A percentile compares a stretch with the other conserved stretches of the same genome.
phyloP scores from a whole-genome alignment of 495 filamentous ascomycete genomes.

The Tuber umbilicatum region DNA sequence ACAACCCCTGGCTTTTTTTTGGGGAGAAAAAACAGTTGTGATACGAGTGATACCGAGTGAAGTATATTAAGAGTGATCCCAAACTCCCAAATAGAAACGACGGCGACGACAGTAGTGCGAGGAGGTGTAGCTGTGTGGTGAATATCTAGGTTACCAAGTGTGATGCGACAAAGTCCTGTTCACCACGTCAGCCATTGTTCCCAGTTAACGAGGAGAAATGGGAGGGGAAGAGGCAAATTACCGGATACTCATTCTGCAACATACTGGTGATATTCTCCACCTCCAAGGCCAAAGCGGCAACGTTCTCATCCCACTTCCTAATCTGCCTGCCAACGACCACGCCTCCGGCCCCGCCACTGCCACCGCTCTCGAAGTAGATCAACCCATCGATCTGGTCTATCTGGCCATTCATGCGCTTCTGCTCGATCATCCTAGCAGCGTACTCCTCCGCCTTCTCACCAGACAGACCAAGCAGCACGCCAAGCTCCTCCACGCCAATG shows the following conservation, averaged over 20 bases:
- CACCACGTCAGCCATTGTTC: constrained; percentile 9
- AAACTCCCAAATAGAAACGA: neutral
- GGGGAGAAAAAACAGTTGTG: neutral
- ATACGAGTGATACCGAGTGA: constrained; percentile 2
- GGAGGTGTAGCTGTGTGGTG: neutral
- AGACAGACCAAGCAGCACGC: constrained; percentile 66
- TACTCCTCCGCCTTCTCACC: constrained; percentile 82
- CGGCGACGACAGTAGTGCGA: neutral
- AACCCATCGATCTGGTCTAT: constrained; percentile 92
- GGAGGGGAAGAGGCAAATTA: constrained; percentile 44
- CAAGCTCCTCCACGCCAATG: constrained; percentile 73
- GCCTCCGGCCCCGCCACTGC: constrained; percentile 57
- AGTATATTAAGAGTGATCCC: constrained; percentile 8
- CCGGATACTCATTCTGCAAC: constrained; percentile 64
- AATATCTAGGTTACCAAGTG: constrained; percentile 43
- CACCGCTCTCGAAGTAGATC: constrained; percentile 72
- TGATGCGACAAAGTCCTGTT: constrained; percentile 49
- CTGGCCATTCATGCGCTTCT: constrained; percentile 72
- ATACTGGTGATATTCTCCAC: constrained; percentile 77
- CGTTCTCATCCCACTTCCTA: constrained; percentile 80
- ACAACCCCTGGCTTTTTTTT: neutral
- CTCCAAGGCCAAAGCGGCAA: constrained; percentile 76
- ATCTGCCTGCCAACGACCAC: constrained; percentile 60
- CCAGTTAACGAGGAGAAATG: neutral
- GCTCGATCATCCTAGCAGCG: constrained; percentile 91